Evolutionary conservation across 2,329 filamentous ascomycete genomes (phyloP).

Genomic region (Claviceps sp.): DNA sequence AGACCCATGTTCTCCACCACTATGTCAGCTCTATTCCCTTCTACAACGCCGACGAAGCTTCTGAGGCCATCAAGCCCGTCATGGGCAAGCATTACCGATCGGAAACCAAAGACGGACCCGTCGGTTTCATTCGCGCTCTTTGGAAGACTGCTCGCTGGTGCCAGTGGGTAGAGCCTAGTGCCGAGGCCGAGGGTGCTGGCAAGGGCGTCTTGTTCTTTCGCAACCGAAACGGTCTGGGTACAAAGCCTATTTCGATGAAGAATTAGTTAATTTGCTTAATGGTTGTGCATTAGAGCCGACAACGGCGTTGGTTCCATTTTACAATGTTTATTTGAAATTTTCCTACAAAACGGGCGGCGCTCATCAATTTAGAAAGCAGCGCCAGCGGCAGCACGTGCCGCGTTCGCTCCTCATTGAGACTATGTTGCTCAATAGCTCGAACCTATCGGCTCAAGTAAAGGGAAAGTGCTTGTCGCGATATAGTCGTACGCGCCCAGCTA

Average conservation of each 20-base stretch:
- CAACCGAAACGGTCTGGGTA: conserved; percentile 79
- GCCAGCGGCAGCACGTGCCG: not conserved
- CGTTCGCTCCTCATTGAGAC: not conserved
- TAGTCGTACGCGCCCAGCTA: not conserved
- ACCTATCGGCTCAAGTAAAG: not conserved
- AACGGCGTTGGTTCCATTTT: conserved; percentile 3
- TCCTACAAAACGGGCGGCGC: not conserved
- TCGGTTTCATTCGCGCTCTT: conserved; percentile 75
- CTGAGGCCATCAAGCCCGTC: conserved; percentile 82
- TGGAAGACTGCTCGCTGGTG: conserved; percentile 75
- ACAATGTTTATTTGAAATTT: not conserved
- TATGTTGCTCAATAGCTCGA: not conserved
- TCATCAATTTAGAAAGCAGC: not conserved
- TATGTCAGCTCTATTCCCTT: conserved; percentile 94
- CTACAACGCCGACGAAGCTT: conserved; percentile 90
- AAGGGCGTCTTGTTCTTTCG: conserved; percentile 88
- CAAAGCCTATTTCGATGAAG: conserved; percentile 23
- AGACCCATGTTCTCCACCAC: conserved; percentile 96
- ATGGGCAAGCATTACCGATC: conserved; percentile 94
- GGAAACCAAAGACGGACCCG: conserved; percentile 59
- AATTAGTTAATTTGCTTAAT: not conserved
- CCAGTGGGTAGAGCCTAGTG: conserved; percentile 94
- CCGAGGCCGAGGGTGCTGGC: conserved; percentile 64
- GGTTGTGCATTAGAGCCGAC: not conserved
- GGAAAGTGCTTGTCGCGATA: not conserved